A percentile compares a stretch with the other conserved stretches of the same genome.
phyloP scores from a whole-genome alignment of 2,329 filamentous ascomycete genomes.

The Calonectria pteridis region DNA sequence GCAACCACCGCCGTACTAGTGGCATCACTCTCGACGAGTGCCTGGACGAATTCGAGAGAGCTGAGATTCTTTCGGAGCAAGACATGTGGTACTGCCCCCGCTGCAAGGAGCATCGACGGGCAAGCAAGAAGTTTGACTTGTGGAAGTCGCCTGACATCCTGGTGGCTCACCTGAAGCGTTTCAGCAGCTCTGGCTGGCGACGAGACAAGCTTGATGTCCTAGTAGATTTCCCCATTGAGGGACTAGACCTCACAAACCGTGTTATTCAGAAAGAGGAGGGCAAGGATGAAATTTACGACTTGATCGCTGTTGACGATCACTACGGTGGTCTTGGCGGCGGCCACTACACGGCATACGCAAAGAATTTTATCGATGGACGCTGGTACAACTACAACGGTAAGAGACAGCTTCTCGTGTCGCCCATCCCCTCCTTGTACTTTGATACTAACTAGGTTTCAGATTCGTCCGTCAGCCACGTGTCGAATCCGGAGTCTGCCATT shows the following conservation, averaged over 20 bases:
- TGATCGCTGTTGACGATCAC: constrained; percentile 97
- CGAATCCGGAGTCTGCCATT: constrained; percentile 73
- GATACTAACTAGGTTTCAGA: constrained; percentile 70
- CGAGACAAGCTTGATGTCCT: constrained; percentile 92
- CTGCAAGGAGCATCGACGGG: constrained; percentile 93
- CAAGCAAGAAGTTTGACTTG: constrained; percentile 95
- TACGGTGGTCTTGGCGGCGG: constrained; percentile 93
- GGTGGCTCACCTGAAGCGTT: constrained; percentile 94
- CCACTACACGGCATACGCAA: constrained; percentile 95
- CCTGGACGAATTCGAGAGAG: constrained; percentile 92
- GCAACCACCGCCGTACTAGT: constrained; percentile 65
- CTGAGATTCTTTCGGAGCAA: constrained; percentile 92
- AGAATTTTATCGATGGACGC: constrained; percentile 87
- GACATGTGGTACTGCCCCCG: constrained; percentile 98
- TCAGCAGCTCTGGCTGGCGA: constrained; percentile 85
- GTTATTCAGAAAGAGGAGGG: constrained; percentile 85
- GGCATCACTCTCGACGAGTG: constrained; percentile 92
- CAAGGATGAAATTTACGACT: constrained; percentile 88
- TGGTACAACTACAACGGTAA: constrained; percentile 99
- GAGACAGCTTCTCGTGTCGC: constrained; percentile 44
- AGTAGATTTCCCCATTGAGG: constrained; percentile 92
- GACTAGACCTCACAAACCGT: constrained; percentile 83
- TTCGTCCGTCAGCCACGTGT: constrained; percentile 74
- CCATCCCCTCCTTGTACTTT: neutral
- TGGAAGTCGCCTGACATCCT: constrained; percentile 98